These are phyloP conservation scores for Cladosporium phlei DNA, from an alignment of 2,329 filamentous ascomycete species.

Conservation along the genomic window DNA sequence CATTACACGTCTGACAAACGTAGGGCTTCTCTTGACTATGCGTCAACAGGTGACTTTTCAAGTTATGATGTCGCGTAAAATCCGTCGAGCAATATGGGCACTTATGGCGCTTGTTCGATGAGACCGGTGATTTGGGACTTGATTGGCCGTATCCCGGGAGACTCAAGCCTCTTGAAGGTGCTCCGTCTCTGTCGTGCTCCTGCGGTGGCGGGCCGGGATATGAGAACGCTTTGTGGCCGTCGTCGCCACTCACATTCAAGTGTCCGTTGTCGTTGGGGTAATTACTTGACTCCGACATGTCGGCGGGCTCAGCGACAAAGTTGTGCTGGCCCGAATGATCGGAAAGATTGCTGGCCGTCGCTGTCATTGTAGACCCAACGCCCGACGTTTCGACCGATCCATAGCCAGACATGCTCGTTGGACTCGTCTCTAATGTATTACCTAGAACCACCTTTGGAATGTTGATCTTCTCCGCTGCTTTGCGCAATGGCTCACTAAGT, in stretches of 20 bases:
- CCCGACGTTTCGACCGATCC: slow-evolving; percentile 47
- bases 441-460: slow-evolving; percentile 42
- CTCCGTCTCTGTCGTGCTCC: slow-evolving; percentile 44
- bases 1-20: slow-evolving; percentile 85
- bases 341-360: slow-evolving; percentile 49
- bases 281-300: slow-evolving; percentile 36
- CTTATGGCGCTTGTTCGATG: slow-evolving; percentile 81
- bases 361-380: slow-evolving; percentile 36
- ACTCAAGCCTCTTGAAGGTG: slow-evolving; percentile 55
- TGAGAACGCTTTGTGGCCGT: slow-evolving; percentile 55
- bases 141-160: slow-evolving; percentile 51
- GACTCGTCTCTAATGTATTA: slow-evolving; percentile 48
- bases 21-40: slow-evolving; percentile 99
- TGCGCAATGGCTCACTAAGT: slow-evolving; percentile 46
- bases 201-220: slow-evolving; percentile 56
- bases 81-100: slow-evolving; percentile 95
- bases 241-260: slow-evolving; percentile 25
- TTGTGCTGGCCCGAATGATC: slow-evolving; percentile 33
- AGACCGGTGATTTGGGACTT: slow-evolving; percentile 59
- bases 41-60: slow-evolving; percentile 94
- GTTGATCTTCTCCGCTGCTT: slow-evolving; percentile 45
- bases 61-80: slow-evolving; percentile 94
- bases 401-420: slow-evolving; percentile 51
- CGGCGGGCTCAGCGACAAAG: slow-evolving; percentile 32
- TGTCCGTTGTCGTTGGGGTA: slow-evolving; percentile 21